These are phyloP conservation scores for Hymenoscyphus fructigenus DNA, from an alignment of 2,329 filamentous ascomycete species.

Conservation along the genomic window DNA sequence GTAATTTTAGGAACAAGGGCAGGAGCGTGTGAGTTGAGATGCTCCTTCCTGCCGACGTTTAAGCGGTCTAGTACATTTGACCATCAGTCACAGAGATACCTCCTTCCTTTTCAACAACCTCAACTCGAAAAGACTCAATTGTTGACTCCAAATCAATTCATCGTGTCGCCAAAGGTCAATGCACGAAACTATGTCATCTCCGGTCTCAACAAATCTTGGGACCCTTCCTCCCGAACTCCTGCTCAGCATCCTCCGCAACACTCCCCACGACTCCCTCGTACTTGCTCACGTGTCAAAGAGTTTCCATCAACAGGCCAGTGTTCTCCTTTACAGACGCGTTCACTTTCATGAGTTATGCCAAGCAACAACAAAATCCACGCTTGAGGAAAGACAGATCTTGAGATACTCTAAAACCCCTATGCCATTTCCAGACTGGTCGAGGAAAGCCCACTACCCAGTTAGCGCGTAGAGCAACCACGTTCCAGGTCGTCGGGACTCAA, in stretches of 20 bases:
- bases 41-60: not conserved
- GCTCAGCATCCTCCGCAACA: not conserved
- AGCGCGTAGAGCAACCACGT: not conserved
- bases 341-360: not conserved
- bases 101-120: not conserved
- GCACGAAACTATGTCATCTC: not conserved
- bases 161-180: not conserved
- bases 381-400: not conserved
- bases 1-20: no score
- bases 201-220: not conserved
- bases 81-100: not conserved
- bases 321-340: not conserved
- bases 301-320: not conserved
- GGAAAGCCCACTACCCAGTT: not conserved
- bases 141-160: not conserved
- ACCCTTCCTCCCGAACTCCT: not conserved
- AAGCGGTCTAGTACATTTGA: not conserved
- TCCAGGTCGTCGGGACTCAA: not conserved
- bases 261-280: not conserved
- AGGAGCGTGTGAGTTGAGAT: no score
- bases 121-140: not conserved
- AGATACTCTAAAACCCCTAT: not conserved
- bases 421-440: not conserved
- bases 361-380: not conserved
- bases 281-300: not conserved